These are phyloP conservation scores for Fusarium pseudoanthophilum DNA, from an alignment of 2,329 filamentous ascomycete species.

Conservation along the genomic window DNA sequence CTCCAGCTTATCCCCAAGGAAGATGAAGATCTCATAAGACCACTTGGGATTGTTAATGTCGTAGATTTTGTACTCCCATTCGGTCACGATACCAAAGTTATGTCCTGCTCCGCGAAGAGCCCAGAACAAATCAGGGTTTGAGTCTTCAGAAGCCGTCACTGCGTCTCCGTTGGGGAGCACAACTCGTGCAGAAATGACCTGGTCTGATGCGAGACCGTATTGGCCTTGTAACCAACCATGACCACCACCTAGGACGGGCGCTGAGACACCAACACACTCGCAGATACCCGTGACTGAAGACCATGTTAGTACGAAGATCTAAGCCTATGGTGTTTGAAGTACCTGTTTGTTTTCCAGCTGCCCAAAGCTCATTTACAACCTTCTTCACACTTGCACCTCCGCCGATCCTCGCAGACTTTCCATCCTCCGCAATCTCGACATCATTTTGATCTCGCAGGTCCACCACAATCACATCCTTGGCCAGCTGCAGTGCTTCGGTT, in stretches of 20 bases:
- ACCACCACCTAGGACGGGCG: constrained; percentile 30
- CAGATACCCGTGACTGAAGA: constrained; percentile 39
- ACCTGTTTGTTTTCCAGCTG: constrained; percentile 26
- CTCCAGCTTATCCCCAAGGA: constrained; percentile 41
- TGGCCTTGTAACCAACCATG: constrained; percentile 34
- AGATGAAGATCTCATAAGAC: constrained; percentile 54
- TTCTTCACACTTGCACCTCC: constrained; percentile 25
- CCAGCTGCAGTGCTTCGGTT: constrained; percentile 16
- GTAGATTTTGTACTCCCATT: constrained; percentile 58
- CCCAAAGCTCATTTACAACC: constrained; percentile 12
- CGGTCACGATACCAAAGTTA: constrained; percentile 65
- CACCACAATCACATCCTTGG: constrained; percentile 16
- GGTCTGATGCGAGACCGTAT: constrained; percentile 21
- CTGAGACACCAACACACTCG: constrained; percentile 45
- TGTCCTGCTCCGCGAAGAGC: constrained; percentile 60
- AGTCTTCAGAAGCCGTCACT: constrained; percentile 6
- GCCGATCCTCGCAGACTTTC: constrained; percentile 3
- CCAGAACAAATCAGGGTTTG: constrained; percentile 49
- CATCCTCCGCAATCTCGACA: not conserved
- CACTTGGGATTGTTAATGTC: constrained; percentile 51
- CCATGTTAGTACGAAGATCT: not conserved
- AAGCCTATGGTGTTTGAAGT: fast-evolving
- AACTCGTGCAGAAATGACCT: constrained; percentile 19
- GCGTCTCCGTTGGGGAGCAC: constrained; percentile 21
- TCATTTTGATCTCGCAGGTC: constrained; percentile 9